Base-by-base conservation (phyloP, 2,329 filamentous ascomycete species). In the Hortaea sp. region DNA sequence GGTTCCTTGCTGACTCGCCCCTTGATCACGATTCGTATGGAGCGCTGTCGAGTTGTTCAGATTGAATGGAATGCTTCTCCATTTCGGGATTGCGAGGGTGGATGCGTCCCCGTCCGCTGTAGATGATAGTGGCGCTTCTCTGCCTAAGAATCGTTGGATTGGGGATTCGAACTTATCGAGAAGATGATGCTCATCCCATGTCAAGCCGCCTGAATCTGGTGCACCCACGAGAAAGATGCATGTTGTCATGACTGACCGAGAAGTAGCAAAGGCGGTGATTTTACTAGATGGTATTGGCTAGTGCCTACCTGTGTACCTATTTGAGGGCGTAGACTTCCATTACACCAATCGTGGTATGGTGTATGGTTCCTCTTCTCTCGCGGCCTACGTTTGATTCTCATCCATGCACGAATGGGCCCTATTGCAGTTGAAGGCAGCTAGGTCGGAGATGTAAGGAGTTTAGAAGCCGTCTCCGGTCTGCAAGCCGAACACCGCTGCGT, bases 181-280 rank as follows among this genome's bases (percentile, higher is more conserved):
- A 35, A 86, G 69, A n/a, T 61, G 56, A 1, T 64, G 54, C 9
- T 74, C 61, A 40, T 71, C 62, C 76, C 81, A 85, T 37, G 72
- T 63, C 20, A 87, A 68, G 27, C 68, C 64, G 7, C 64, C 65
- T 29, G 66, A 59, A 31, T 72, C 64, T 2, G 84, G 84, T n/a
- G 82, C 80, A 27, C 83, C 83, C 45, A 75, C 71, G 46, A 81
- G 64, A 49, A 78, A 70, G 44, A 78, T 71, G 54, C 68, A 42
- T 38, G 37, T 38, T 13, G 29, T 12, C 27, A 42, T 44, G 39
- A 45, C 37, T 35, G 9, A 4, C 9, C 2, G n/a, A 35, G 32
- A n/a, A n/a, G 32, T 35, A 35, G 32, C 32, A 35, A 35, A 35
- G 32, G 9, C 9, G 7, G 32, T 35, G 7, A n/a, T 35, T 35